Conservation (phyloP, 1,139 yeast species). For the Saccharomyces pastorianus region DNA sequence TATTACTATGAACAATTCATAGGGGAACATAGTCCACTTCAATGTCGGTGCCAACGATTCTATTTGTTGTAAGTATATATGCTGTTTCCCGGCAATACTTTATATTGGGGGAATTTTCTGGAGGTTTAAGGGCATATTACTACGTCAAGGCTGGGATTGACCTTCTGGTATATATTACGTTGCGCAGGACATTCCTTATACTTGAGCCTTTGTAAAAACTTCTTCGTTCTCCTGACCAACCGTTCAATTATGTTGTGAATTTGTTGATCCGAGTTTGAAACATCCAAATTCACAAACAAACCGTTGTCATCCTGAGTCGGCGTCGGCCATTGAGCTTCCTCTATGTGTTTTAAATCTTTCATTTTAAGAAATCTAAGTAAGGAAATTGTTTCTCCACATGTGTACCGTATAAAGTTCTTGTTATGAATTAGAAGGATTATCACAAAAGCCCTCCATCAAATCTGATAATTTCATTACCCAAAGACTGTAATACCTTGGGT, state of each 20-base stretch:
- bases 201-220: slow-evolving; percentile 4
- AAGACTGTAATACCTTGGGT: too few relatives aligned
- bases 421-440: slow-evolving; percentile 6
- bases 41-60: not conserved
- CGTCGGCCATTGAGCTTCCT: not conserved
- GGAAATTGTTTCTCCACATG: not conserved
- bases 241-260: not conserved
- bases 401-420: not conserved
- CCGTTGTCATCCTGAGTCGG: not conserved
- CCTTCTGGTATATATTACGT: slow-evolving; percentile 6
- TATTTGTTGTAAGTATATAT: not conserved
- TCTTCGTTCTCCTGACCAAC: slow-evolving; percentile 4
- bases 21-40: not conserved
- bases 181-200: slow-evolving; percentile 6
- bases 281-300: not conserved
- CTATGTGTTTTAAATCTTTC: not conserved
- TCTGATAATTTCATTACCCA: slow-evolving; percentile 8
- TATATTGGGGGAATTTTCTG: not conserved
- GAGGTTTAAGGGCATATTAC: not conserved
- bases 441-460: slow-evolving; percentile 6
- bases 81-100: not conserved
- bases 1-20: not conserved
- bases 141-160: slow-evolving; percentile 1
- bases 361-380: not conserved
- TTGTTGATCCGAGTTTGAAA: not conserved